A percentile compares a stretch with the other conserved stretches of the same genome.
phyloP scores from a whole-genome alignment of 139 green algal species.

The Ettlia oleoabundans region DNA sequence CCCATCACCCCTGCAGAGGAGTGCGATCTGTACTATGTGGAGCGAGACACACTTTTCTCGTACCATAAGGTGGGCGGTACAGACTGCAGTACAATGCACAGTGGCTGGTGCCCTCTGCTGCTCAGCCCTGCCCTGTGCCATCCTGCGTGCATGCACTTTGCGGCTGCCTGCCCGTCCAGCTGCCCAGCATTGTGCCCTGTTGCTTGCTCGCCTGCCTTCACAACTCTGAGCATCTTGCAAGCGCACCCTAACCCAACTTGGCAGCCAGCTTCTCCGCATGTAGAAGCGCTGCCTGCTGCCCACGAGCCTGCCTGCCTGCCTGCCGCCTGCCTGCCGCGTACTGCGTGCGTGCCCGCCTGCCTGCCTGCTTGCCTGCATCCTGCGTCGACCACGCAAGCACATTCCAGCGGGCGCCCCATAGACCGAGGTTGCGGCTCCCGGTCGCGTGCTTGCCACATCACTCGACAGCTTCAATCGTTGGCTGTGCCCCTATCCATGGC shows the following conservation, averaged over 20 bases:
- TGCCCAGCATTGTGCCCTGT: background rate
- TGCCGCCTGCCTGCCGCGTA: too few relatives aligned
- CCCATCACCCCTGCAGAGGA: slow-evolving; percentile 49
- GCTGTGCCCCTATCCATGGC: slow-evolving; percentile 25
- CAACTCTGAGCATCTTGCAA: too few relatives aligned
- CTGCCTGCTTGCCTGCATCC: too few relatives aligned
- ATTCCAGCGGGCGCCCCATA: slow-evolving; percentile 21
- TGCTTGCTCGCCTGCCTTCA: background rate
- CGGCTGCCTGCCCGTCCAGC: background rate
- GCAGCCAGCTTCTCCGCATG: too few relatives aligned
- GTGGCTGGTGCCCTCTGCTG: background rate
- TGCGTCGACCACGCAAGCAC: background rate
- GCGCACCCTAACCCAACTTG: too few relatives aligned
- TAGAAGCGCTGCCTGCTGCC: too few relatives aligned
- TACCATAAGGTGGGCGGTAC: slow-evolving; percentile 80
- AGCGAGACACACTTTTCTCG: slow-evolving; percentile 97
- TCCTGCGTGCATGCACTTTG: too few relatives aligned
- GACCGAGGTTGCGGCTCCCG: slow-evolving; percentile 28
- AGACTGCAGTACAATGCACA: background rate
- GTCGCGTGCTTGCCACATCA: slow-evolving; percentile 11
- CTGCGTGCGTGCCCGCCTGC: too few relatives aligned
- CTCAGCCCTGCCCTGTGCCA: background rate
- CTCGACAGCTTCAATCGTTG: slow-evolving; percentile 33
- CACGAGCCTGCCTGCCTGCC: background rate
- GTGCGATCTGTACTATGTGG: slow-evolving; percentile 97